These are phyloP conservation scores for Peniophora sp. DNA, from an alignment of 1,284 basidiomycete genomes.

Conservation along the genomic window DNA sequence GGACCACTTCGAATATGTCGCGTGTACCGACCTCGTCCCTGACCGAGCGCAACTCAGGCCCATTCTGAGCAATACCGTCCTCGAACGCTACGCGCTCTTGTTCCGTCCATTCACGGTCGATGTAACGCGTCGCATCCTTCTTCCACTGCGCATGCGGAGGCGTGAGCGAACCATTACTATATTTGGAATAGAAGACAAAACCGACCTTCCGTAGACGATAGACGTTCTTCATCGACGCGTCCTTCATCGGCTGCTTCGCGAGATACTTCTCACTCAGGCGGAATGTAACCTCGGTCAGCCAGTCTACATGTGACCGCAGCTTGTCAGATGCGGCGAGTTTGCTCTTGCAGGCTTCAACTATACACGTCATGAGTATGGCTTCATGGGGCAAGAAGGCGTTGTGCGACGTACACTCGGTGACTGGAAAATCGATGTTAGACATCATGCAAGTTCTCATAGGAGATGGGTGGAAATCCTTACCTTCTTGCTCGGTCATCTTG, in stretches of 20 bases:
- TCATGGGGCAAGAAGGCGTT: neutral
- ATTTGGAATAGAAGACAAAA: neutral
- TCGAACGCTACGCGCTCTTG: conserved; percentile 74
- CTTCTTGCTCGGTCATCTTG: conserved; percentile 54
- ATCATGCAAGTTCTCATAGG: neutral
- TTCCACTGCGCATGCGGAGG: conserved; percentile 50
- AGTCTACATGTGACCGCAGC: conserved; percentile 58
- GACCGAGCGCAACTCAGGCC: conserved; percentile 73
- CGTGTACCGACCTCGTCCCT: conserved; percentile 68
- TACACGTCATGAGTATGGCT: neutral
- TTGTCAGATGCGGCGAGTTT: conserved; percentile 42
- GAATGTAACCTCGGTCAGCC: conserved; percentile 64
- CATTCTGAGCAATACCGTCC: conserved; percentile 60
- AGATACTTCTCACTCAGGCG: conserved; percentile 59
- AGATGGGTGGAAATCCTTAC: conserved; percentile 30
- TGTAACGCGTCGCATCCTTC: conserved; percentile 56
- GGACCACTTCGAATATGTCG: conserved; percentile 69
- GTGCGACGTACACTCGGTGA: conserved; percentile 36
- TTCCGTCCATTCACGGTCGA: conserved; percentile 63
- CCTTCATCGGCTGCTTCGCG: conserved; percentile 42
- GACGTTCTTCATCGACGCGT: conserved; percentile 55
- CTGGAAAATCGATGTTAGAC: conserved; percentile 20
- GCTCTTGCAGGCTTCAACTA: conserved; percentile 57
- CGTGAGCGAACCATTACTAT: neutral
- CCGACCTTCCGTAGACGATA: conserved; percentile 54